Base-by-base conservation (phyloP, 192 early-diverging fungal genomes). In the Bifiguratus adelaidae region DNA sequence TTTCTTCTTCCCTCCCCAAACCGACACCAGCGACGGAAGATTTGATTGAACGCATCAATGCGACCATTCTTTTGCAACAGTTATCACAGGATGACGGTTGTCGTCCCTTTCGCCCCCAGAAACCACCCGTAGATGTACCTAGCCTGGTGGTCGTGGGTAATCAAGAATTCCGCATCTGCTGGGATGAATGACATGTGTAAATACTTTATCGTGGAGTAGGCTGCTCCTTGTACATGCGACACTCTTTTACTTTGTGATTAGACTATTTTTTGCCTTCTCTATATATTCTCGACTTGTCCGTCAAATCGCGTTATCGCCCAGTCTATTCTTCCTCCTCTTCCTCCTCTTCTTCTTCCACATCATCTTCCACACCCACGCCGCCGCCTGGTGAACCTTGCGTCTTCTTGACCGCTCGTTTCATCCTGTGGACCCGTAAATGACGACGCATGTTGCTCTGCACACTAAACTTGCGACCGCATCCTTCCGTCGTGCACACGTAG, bases 361-460 rank as follows among this genome's bases (percentile, higher is more conserved):
- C n/a, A n/a, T n/a, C n/a, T n/a, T n/a, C n/a, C n/a, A n/a, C n/a
- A n/a, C n/a, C n/a, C n/a, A n/a, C n/a, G n/a, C n/a, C n/a, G n/a
- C n/a, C n/a, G n/a, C n/a, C n/a, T n/a, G n/a, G n/a, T n/a, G n/a
- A n/a, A n/a, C n/a, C n/a, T 15, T 21, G 6, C 37, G 22, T 21
- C 37, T 23, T 52, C 33, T 26, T 51, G 26, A 51, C 49, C 38
- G 58, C 34, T 23, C 65, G 51, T n/a, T 65, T 58, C 29, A 72
- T 18, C 27, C 67, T 52, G 65, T 78, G 75, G 6, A 72, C 69
- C 24, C 73, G 52, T 35, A 73, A 27, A 62, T 88, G 86, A n/a
- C 86, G 70, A 6, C 82, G 73, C 73, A 83, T 63, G 32, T 88
- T 88, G 50, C 81, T 83, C 32, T 73, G 66, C 7, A 86, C 84